Evolutionary conservation across 2,329 filamentous ascomycete species (phyloP).

Genomic region (Fusarium bulbicola): DNA sequence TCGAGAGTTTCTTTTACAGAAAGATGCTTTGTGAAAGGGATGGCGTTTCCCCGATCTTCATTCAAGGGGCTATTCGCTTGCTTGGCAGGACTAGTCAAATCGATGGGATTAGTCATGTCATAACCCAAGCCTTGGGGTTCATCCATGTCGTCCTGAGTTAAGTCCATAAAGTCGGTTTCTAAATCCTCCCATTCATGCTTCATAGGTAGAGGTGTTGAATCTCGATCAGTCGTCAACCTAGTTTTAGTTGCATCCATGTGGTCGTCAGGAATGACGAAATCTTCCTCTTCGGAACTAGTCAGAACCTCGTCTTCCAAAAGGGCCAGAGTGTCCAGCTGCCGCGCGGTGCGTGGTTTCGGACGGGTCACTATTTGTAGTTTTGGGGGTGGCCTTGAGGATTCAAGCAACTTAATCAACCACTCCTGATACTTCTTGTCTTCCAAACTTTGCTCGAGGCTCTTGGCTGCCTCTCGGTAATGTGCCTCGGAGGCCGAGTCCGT

Average conservation of each 20-base stretch:
- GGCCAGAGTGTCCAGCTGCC: not conserved
- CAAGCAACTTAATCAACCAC: slow-evolving; percentile 61
- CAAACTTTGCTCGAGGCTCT: slow-evolving; percentile 71
- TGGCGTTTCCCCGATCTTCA: not conserved
- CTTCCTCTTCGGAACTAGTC: slow-evolving; percentile 60
- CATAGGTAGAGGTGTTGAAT: not conserved
- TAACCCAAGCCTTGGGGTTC: not conserved
- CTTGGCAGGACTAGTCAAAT: slow-evolving; percentile 41
- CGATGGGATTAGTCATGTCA: slow-evolving; percentile 27
- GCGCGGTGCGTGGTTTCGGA: slow-evolving; percentile 7
- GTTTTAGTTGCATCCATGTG: slow-evolving; percentile 13
- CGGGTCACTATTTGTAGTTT: slow-evolving; percentile 44
- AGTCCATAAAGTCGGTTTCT: slow-evolving; percentile 38
- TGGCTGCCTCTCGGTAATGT: slow-evolving; percentile 65
- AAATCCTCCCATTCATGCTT: slow-evolving; percentile 36
- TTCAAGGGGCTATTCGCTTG: not conserved
- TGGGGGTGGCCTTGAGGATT: slow-evolving; percentile 51
- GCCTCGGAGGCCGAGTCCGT: slow-evolving; percentile 61
- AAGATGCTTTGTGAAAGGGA: not conserved
- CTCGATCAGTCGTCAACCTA: not conserved
- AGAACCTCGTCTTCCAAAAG: slow-evolving; percentile 58
- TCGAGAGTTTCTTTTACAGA: not conserved
- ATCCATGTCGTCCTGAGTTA: slow-evolving; percentile 43
- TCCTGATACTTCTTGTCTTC: slow-evolving; percentile 64
- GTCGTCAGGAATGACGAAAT: slow-evolving; percentile 58